Evolutionary conservation across 2,329 filamentous ascomycete species (phyloP), one percentile per base, ranked within the genome.

Genomic region (Scedosporium apiospermum): DNA sequence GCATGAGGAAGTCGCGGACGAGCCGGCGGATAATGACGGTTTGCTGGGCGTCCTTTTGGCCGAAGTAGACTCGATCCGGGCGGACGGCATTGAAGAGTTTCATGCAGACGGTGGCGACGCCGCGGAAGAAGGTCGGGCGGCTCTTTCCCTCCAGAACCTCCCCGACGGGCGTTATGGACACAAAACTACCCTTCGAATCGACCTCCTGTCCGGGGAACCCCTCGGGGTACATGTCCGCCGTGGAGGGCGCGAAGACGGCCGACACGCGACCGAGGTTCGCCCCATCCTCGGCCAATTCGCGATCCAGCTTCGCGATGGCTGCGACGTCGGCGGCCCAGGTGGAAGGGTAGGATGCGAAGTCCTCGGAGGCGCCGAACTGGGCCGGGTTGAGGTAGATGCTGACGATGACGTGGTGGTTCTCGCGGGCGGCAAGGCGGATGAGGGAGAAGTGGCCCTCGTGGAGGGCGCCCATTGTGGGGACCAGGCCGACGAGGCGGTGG

Each of bases 381-480:
- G 95, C 95, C 3, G 95, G 95, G 74, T 99, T 99, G 70, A 99
- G 90, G 74, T 93, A 99, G 68, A 98, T 88, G 71, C 89, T 92
- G 63, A 99, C 90, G 65, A 97, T 87, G 63, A 98, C 90, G 68
- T 92, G 84, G 67, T 90, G 88, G 76, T 92, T 95, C 69, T 96
- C 91, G 58, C 81, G 79, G 1, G 93, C 93, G 3, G 95, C 95
- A 68, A 87, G 84, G 64, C 91, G 89, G 69, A 96, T 89, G 23
- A 99, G 83, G 3, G 90, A 89, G 60, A 96, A 76, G 76, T 99
- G 95, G 49, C 95, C 95, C 62, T 87, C 84, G 75, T 99, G 95
- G n/a, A 99, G 82, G 59, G 95, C 95, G 65, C 95, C 95, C 95
- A 99, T 98, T 38, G 95, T 99, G 1, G 95, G 95, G 42, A 99